These are phyloP conservation scores for Trichoderma sp. DNA, from an alignment of 2,329 filamentous ascomycete species.

Conservation along the genomic window DNA sequence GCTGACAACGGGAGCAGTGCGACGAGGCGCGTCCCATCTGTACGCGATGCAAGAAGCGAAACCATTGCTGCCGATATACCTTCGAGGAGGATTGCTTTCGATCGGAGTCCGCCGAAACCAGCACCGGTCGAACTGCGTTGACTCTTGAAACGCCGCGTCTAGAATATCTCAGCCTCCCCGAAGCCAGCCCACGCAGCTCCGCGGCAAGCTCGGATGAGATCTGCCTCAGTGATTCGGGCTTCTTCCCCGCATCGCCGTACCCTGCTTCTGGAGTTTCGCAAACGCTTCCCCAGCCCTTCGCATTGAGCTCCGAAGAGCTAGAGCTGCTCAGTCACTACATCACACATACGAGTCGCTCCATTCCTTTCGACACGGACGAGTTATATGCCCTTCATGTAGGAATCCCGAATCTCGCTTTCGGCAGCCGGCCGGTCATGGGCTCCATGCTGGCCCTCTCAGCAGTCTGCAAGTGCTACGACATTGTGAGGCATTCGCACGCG, in stretches of 20 bases:
- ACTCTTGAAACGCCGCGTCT: slow-evolving; percentile 1
- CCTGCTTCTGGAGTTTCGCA: background rate
- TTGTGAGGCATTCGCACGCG: slow-evolving; percentile 4
- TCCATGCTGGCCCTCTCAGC: slow-evolving; percentile 19
- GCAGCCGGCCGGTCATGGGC: slow-evolving; percentile 18
- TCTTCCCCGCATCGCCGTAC: background rate
- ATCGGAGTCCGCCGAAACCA: background rate
- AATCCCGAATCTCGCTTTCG: slow-evolving; percentile 14
- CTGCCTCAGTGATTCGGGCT: background rate
- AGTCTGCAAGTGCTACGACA: slow-evolving; percentile 17
- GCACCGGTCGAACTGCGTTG: background rate
- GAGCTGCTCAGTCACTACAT: slow-evolving; percentile 22
- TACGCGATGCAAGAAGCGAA: slow-evolving; percentile 21
- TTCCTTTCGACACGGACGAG: slow-evolving; percentile 10
- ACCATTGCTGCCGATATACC: slow-evolving; percentile 12
- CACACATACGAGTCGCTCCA: slow-evolving; percentile 11
- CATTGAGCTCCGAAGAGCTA: slow-evolving; percentile 5
- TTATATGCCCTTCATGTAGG: slow-evolving; percentile 15
- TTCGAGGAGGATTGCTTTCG: slow-evolving; percentile 3
- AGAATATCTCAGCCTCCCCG: slow-evolving; percentile 1
- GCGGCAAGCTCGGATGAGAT: background rate
- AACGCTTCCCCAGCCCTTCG: background rate
- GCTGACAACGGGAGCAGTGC: slow-evolving; percentile 6
- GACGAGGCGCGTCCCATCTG: slow-evolving; percentile 9
- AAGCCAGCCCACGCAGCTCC: slow-evolving; percentile 20